A percentile compares a stretch with the other conserved stretches of the same genome.
These are phyloP conservation scores for Pseudocercospora crystallina DNA, from an alignment of 2,329 filamentous ascomycete genomes.

Conservation along the genomic window DNA sequence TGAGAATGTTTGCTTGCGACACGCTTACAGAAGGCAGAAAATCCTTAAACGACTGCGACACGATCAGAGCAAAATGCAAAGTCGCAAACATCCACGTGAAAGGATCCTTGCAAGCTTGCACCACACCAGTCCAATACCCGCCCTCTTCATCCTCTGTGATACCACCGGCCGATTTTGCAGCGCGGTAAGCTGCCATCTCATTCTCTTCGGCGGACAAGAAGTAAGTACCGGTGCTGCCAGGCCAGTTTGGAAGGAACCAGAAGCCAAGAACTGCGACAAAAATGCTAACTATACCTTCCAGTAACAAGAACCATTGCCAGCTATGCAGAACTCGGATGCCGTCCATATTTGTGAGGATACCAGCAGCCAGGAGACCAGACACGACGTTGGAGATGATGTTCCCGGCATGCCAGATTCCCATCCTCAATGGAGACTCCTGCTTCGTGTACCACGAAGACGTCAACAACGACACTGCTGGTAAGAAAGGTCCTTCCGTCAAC, in stretches of 20 bases:
- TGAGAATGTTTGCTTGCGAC: not conserved
- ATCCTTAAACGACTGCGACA: conserved; percentile 23
- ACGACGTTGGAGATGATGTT: conserved; percentile 11
- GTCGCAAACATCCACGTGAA: conserved; percentile 33
- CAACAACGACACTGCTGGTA: conserved; percentile 9
- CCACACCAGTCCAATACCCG: conserved; percentile 22
- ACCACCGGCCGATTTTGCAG: conserved; percentile 46
- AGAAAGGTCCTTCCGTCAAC: conserved; percentile 35
- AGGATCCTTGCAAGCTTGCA: conserved; percentile 13
- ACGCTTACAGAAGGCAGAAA: conserved; percentile 11
- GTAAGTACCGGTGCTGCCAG: conserved; percentile 4
- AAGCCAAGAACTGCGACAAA: conserved; percentile 3
- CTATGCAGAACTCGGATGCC: conserved; percentile 6
- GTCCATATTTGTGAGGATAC: conserved; percentile 13
- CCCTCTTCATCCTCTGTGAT: conserved; percentile 44
- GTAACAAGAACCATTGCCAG: conserved; percentile 13
- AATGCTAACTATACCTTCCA: conserved; percentile 13
- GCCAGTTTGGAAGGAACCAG: conserved; percentile 7
- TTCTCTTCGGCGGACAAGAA: conserved; percentile 11
- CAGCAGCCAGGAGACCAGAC: conserved; percentile 5
- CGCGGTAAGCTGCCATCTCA: conserved; percentile 8
- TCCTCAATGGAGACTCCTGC: conserved; percentile 10
- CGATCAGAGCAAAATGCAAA: conserved; percentile 39
- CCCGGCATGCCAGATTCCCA: conserved; percentile 11
- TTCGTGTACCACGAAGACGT: conserved; percentile 13